Evolutionary conservation across 2,329 filamentous ascomycete species (phyloP).

Genomic region (Colletotrichum chlorophyti): DNA sequence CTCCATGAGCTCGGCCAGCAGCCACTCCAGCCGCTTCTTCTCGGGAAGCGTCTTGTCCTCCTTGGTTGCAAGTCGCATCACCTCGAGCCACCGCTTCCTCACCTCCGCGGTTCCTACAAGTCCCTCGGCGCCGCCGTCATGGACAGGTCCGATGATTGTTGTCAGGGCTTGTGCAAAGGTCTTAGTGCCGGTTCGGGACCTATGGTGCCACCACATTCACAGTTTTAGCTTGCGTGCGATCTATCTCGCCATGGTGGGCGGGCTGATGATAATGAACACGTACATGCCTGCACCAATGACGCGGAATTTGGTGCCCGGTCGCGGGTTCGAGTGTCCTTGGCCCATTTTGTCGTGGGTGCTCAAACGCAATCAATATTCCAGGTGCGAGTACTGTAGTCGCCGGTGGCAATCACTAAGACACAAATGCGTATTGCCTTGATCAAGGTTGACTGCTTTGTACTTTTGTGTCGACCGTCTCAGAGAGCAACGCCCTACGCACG

Average conservation of each 20-base stretch:
- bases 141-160: conserved; percentile 34
- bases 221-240: neutral
- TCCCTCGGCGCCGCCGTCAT: conserved; percentile 32
- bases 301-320: conserved; percentile 30
- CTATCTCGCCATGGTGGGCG: neutral
- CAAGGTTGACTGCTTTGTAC: neutral
- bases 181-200: conserved; percentile 34
- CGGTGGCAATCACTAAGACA: neutral
- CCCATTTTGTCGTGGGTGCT: conserved; percentile 28
- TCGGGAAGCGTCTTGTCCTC: neutral
- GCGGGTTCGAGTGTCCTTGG: conserved; percentile 32
- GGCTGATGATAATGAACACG: neutral
- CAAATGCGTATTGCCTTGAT: neutral
- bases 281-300: conserved; percentile 36
- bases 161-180: conserved; percentile 33
- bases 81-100: conserved; percentile 27
- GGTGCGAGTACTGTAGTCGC: neutral
- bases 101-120: conserved; percentile 27
- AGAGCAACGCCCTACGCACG: neutral
- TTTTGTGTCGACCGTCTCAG: neutral
- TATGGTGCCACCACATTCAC: neutral
- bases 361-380: neutral
- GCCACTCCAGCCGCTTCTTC: neutral
- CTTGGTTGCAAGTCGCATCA: neutral
- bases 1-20: neutral